Percentiles rank a stretch among this genome's conserved stretches.
Conservation (phyloP, 768 basidiomycete species). For the Paxillus ammoniavirescens region DNA sequence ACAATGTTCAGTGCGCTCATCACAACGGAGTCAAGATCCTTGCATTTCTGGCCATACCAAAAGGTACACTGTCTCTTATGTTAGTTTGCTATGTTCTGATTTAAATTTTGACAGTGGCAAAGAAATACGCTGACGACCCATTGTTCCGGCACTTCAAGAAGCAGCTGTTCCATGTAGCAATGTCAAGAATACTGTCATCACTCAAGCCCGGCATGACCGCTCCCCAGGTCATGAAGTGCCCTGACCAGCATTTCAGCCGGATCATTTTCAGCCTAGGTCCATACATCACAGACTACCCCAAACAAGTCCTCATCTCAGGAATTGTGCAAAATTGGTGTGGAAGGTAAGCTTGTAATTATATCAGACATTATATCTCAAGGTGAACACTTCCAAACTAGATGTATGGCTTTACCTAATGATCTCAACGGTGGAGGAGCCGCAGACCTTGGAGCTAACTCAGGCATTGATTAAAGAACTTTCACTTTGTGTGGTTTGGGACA, state of each 20-base stretch:
- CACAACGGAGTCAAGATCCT: too few relatives aligned
- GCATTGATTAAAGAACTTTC: not conserved
- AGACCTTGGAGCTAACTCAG: not conserved
- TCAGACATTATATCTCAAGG: not conserved
- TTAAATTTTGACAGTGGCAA: too few relatives aligned
- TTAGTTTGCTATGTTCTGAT: too few relatives aligned
- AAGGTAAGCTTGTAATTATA: not conserved
- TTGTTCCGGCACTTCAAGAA: constrained; percentile 26
- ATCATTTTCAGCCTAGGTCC: constrained; percentile 31
- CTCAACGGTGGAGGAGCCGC: too few relatives aligned
- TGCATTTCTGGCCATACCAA: too few relatives aligned
- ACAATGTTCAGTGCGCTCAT: too few relatives aligned
- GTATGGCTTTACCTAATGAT: too few relatives aligned
- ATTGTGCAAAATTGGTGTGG: constrained; percentile 35
- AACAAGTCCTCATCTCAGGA: constrained; percentile 33
- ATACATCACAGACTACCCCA: constrained; percentile 40
- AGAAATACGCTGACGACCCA: not conserved
- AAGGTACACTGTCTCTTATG: too few relatives aligned
- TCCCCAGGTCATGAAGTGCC: constrained; percentile 21
- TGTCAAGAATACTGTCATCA: constrained; percentile 9
- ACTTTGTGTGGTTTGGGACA: too few relatives aligned
- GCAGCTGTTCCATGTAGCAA: constrained; percentile 31
- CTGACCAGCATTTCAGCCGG: constrained; percentile 20
- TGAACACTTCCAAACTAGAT: too few relatives aligned
- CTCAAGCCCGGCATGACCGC: constrained; percentile 22